Conservation (phyloP, 2,329 filamentous ascomycete species). For the Chaetomium sp. region DNA sequence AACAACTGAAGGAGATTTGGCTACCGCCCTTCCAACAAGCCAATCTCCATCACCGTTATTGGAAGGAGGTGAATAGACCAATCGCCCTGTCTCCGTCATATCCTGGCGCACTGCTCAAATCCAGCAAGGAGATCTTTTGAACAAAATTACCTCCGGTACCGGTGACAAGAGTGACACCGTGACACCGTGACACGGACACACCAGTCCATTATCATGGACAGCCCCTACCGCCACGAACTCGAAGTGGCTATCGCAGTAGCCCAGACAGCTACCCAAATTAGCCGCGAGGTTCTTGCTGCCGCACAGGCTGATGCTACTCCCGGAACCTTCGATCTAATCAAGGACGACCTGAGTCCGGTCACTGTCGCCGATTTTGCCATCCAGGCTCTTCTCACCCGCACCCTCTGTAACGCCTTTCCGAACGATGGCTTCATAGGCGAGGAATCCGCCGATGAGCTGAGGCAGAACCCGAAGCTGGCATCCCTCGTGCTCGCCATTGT, state of each 20-base stretch:
- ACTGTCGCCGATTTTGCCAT: constrained; percentile 49
- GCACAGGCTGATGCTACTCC: constrained; percentile 40
- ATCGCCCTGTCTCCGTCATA: background rate
- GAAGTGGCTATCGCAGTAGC: constrained; percentile 47
- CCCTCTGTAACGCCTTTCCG: constrained; percentile 11
- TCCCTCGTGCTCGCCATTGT: constrained; percentile 53
- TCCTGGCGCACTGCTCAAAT: background rate
- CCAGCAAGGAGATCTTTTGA: background rate
- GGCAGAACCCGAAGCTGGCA: constrained; percentile 47
- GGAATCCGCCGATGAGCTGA: constrained; percentile 26
- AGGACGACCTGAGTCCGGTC: constrained; percentile 59
- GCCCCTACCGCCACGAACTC: constrained; percentile 48
- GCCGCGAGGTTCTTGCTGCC: constrained; percentile 50
- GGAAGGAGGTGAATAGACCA: background rate
- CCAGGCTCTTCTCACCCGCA: constrained; percentile 21
- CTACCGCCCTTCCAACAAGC: background rate
- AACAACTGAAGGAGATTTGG: background rate
- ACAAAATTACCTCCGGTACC: background rate
- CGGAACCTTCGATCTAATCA: constrained; percentile 43
- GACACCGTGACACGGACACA: too few relatives aligned
- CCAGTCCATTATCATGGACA: constrained; percentile 45
- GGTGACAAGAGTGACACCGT: background rate
- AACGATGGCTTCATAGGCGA: constrained; percentile 22
- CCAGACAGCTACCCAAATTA: constrained; percentile 51
- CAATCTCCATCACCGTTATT: background rate